phyloP scores from a whole-genome alignment of 192 early-diverging fungal genomes.

The Dissophora ornata region DNA sequence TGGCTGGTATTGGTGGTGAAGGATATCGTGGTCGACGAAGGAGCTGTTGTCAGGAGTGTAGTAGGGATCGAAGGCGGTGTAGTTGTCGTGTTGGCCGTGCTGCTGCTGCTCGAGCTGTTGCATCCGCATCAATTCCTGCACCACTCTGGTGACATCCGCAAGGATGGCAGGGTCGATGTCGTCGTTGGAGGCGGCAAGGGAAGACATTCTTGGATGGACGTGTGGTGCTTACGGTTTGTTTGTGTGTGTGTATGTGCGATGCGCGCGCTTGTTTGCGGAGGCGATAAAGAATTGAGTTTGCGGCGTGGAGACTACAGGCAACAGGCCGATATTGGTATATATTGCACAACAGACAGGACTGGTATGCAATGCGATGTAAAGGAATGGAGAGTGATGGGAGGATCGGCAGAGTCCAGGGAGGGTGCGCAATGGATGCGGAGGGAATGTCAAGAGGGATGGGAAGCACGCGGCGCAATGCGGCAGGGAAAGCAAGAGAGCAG shows the following conservation, averaged over 20 bases:
- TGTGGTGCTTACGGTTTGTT: no score
- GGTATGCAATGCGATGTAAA: background rate
- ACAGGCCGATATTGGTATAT: no score
- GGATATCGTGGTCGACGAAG: no score
- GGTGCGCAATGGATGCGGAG: no score
- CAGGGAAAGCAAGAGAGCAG: no score
- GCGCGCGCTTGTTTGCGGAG: background rate
- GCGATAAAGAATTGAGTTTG: background rate
- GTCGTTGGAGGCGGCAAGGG: conserved; percentile 7
- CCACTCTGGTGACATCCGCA: conserved; percentile 47
- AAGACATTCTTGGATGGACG: conserved; percentile 2
- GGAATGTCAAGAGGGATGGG: background rate
- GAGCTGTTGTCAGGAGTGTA: no score
- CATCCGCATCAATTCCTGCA: conserved; percentile 42
- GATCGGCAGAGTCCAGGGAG: background rate
- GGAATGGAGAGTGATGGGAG: background rate
- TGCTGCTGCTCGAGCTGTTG: conserved; percentile 18
- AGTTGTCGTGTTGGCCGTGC: no score
- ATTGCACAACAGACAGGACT: conserved; percentile 1
- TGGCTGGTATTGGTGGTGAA: no score
- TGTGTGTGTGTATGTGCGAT: no score
- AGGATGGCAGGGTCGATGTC: conserved; percentile 49
- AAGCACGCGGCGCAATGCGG: background rate
- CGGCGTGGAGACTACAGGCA: no score
- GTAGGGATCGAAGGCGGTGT: no score